Base-by-base conservation (phyloP, 805 yeast genomes). In the Ogataea henricii region DNA sequence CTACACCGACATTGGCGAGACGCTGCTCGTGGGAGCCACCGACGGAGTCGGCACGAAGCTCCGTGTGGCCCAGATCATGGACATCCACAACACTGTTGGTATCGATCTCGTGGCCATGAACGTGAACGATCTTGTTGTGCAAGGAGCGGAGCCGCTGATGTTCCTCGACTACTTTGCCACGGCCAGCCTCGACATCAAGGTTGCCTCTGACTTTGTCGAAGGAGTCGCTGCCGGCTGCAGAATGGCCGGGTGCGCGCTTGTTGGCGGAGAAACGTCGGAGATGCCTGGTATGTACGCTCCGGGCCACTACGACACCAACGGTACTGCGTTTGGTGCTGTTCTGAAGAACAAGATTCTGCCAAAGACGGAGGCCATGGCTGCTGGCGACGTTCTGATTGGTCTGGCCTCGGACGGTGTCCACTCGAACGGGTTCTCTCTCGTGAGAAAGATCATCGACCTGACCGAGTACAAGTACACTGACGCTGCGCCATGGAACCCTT, bases 11-110 rank as follows among this genome's bases (percentile, higher is more conserved):
- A 80, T 89, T 17, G 81, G 78, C 55, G 83, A 86, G 48, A 83
- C 89, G n/a, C 70, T 94, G 47, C 74, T 94, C 49, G 98, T 94
- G 35, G 97, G 94, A 50, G 98, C 99, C 50, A 94, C 99, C 40
- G 99, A 94, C 71, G 99, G 99, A 71, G 98, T 94, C 49, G 99
- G 99, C 57, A 92, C 99, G 51, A 94, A 94, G 72, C 81, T 94
- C 57, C 83, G 90, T 76, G 83, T 95, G 65, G 99, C 98, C 1
- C 98, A 94, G 73, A 82, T 81, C 55, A 77, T 91, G 71, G 75
- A 85, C 59, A 87, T 87, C 48, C 98, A 95, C 65, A 83, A 89
- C 66, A 92, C 99, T n/a, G 99, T 94, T 37, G 99, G 99, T 65
- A 89, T 94, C 58, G 99, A 94, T 70, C 79, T 94, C 54, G 99